These are phyloP conservation scores for Gonium pectorale DNA, from an alignment of 139 green algal genomes.

Conservation along the genomic window DNA sequence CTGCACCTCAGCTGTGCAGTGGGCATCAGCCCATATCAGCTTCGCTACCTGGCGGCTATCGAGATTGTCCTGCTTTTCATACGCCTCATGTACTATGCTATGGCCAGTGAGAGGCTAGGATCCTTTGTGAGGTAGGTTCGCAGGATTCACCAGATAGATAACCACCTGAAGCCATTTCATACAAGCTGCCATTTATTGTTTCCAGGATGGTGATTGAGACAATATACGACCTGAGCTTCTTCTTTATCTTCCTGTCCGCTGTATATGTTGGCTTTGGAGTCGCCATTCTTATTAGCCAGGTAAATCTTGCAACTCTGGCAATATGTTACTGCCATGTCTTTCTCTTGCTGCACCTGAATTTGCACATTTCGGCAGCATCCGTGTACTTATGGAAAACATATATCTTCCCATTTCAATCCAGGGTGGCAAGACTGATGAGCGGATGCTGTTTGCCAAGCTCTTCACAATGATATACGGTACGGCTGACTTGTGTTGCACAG, in stretches of 20 bases:
- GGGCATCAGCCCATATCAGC: not conserved
- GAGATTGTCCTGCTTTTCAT: constrained; percentile 33
- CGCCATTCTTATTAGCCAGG: not conserved
- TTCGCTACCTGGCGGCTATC: not conserved
- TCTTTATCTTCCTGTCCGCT: constrained; percentile 39
- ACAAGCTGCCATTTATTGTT: not conserved
- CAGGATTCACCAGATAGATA: no score
- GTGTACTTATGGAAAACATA: no score
- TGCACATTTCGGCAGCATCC: no score
- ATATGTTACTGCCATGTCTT: no score
- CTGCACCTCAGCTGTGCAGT: not conserved
- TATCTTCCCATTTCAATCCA: no score
- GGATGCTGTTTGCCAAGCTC: not conserved
- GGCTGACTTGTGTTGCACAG: no score
- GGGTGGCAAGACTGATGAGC: no score
- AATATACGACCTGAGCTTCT: not conserved
- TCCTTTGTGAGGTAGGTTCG: constrained; percentile 8
- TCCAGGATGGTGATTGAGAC: constrained; percentile 32
- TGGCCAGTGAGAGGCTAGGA: constrained; percentile 20
- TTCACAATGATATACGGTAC: constrained; percentile 35
- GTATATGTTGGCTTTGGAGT: constrained; percentile 29
- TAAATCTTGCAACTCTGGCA: no score
- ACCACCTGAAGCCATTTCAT: no score
- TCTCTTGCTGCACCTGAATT: no score
- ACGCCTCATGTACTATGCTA: constrained; percentile 36